Percentiles rank a stretch among this genome's conserved stretches.
These are phyloP conservation scores for Lactuca sativa DNA, from an alignment of 129 eudicot species.

Conservation along the genomic window DNA sequence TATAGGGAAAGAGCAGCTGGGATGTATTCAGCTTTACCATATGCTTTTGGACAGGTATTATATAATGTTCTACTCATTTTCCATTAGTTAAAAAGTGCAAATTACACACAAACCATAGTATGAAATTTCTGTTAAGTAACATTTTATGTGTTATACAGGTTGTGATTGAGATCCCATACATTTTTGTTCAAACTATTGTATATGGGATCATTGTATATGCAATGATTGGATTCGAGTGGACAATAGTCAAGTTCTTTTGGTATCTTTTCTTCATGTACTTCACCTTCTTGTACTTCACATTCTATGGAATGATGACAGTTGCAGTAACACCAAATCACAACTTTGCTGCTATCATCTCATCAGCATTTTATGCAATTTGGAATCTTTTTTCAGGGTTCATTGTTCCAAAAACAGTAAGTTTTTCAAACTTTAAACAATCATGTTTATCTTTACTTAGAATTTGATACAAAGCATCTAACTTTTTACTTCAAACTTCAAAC, in stretches of 20 bases:
- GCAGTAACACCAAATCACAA: constrained; percentile 79
- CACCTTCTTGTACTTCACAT: constrained; percentile 82
- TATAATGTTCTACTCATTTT: background rate
- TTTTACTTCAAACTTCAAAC: constrained; percentile 3
- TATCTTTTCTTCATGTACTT: constrained; percentile 78
- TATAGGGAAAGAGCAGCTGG: constrained; percentile 99
- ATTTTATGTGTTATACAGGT: constrained; percentile 43
- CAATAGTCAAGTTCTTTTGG: constrained; percentile 70
- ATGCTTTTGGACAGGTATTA: constrained; percentile 81
- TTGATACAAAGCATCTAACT: background rate
- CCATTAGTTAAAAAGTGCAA: too few relatives aligned
- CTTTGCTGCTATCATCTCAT: constrained; percentile 73
- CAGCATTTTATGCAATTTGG: constrained; percentile 80
- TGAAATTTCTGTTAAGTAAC: constrained; percentile 9
- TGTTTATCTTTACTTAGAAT: background rate
- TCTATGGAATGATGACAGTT: constrained; percentile 89
- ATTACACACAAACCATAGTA: too few relatives aligned
- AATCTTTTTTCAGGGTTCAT: constrained; percentile 87
- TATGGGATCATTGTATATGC: constrained; percentile 76
- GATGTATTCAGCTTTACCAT: constrained; percentile 92
- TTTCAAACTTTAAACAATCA: constrained; percentile 33
- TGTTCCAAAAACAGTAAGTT: constrained; percentile 76
- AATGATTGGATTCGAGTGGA: constrained; percentile 90
- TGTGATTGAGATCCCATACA: constrained; percentile 80
- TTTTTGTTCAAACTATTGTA: constrained; percentile 60